These are phyloP conservation scores for Cladosporium phlei DNA, from an alignment of 2,329 filamentous ascomycete genomes.

Conservation along the genomic window DNA sequence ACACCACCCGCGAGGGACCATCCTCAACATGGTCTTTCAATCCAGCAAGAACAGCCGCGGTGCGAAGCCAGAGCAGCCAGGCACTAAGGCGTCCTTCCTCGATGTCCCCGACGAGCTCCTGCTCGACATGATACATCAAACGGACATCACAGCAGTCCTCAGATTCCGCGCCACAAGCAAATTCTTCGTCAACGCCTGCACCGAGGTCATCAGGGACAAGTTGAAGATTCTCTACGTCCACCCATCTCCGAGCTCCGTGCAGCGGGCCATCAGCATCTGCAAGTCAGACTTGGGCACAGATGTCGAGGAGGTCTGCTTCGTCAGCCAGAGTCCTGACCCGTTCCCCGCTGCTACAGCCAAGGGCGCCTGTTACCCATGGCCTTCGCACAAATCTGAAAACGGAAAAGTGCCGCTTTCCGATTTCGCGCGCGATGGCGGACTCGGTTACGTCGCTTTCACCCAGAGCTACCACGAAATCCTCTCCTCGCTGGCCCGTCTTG, in stretches of 20 bases:
- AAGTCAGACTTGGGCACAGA: constrained; percentile 14
- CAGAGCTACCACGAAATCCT: constrained; percentile 2
- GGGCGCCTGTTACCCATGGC: no score
- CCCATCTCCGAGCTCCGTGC: constrained; percentile 11
- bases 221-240: constrained; percentile 19
- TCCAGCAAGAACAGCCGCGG: no score
- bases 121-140: constrained; percentile 8
- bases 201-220: constrained; percentile 3
- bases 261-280: constrained; percentile 13
- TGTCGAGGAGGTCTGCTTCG: constrained; percentile 17
- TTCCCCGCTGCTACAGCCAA: no score
- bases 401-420: no score
- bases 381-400: no score
- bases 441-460: no score
- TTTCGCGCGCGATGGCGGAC: no score
- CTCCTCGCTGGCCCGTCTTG: neutral
- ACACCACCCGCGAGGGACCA: no score
- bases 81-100: no score
- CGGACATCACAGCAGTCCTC: constrained; percentile 3
- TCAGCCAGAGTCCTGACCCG: no score
- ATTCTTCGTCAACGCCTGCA: constrained; percentile 6
- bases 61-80: no score
- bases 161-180: constrained; percentile 3
- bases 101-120: constrained; percentile 19
- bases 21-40: no score